These are phyloP conservation scores for Xerophyta viscosa DNA, from an alignment of 106 monocot species.

Conservation along the genomic window DNA sequence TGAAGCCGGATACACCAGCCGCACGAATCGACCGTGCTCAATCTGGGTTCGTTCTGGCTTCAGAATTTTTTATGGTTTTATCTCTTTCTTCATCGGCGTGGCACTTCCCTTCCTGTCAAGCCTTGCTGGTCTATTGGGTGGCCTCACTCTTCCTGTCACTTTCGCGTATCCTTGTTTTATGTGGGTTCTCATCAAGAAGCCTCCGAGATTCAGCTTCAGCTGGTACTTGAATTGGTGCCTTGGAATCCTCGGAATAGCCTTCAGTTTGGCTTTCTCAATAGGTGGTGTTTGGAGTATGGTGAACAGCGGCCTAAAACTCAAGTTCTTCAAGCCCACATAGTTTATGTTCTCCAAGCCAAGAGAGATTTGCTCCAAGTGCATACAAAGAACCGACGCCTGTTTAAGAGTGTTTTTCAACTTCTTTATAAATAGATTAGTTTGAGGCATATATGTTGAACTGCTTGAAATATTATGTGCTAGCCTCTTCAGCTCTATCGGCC, in stretches of 20 bases:
- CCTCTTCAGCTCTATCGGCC: no score
- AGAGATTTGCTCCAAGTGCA: no score
- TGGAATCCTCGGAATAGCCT: conserved; percentile 66
- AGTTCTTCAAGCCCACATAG: conserved; percentile 89
- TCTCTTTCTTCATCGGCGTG: conserved; percentile 74
- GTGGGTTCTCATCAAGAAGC: conserved; percentile 96
- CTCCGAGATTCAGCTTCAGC: conserved; percentile 53
- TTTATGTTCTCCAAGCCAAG: no score
- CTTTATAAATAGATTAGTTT: no score
- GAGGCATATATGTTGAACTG: no score
- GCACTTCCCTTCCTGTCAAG: conserved; percentile 88
- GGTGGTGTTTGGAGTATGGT: conserved; percentile 96
- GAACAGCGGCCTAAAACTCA: conserved; percentile 71
- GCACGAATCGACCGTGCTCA: conserved; percentile 85
- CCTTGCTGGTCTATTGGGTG: conserved; percentile 80
- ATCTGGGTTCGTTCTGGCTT: conserved; percentile 88
- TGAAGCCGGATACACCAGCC: conserved; percentile 77
- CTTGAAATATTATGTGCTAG: no score
- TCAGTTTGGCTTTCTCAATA: conserved; percentile 81
- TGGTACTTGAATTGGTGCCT: conserved; percentile 92
- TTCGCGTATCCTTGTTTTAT: conserved; percentile 97
- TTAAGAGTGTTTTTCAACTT: no score
- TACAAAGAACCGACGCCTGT: no score
- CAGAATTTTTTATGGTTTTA: conserved; percentile 80
- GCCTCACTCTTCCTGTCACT: conserved; percentile 90